Evolutionary conservation across 2,329 filamentous ascomycete species (phyloP).

Genomic region (Hymenoscyphus albidus): DNA sequence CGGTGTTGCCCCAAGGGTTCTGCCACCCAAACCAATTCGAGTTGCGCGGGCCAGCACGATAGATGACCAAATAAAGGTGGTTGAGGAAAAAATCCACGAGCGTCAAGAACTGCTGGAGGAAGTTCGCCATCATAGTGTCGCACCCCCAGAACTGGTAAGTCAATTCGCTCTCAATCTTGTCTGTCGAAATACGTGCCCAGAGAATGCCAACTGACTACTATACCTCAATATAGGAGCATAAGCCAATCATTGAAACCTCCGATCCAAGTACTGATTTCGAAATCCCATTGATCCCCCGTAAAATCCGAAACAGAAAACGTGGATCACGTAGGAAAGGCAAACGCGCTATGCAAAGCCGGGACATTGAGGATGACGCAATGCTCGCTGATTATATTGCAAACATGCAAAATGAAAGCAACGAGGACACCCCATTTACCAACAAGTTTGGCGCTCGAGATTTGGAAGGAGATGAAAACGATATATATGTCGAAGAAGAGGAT

Average conservation of each 20-base stretch:
- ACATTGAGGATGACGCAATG: slow-evolving; percentile 27
- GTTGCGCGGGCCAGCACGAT: slow-evolving; percentile 17
- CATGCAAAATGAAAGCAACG: slow-evolving; percentile 32
- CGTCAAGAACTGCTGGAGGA: slow-evolving; percentile 27
- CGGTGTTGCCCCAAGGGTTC: slow-evolving; percentile 15
- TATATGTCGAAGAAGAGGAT: slow-evolving; percentile 31
- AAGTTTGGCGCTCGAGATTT: slow-evolving; percentile 38
- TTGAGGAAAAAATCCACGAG: slow-evolving; percentile 31
- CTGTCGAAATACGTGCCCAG: background rate
- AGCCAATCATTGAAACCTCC: background rate
- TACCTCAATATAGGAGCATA: background rate
- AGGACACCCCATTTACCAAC: slow-evolving; percentile 1
- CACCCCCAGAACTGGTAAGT: background rate
- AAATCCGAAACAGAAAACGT: background rate
- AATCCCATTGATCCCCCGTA: background rate
- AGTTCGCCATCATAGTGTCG: slow-evolving; percentile 24
- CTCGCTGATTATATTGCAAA: slow-evolving; percentile 37
- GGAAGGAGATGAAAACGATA: slow-evolving; percentile 43
- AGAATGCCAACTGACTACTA: background rate
- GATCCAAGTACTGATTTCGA: background rate
- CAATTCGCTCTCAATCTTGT: background rate
- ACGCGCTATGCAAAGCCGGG: background rate
- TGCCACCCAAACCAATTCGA: slow-evolving; percentile 10
- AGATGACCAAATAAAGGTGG: slow-evolving; percentile 29
- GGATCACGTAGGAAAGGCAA: background rate